Evolutionary conservation across 2,329 filamentous ascomycete species (phyloP).

Genomic region (Aspergillus persii): DNA sequence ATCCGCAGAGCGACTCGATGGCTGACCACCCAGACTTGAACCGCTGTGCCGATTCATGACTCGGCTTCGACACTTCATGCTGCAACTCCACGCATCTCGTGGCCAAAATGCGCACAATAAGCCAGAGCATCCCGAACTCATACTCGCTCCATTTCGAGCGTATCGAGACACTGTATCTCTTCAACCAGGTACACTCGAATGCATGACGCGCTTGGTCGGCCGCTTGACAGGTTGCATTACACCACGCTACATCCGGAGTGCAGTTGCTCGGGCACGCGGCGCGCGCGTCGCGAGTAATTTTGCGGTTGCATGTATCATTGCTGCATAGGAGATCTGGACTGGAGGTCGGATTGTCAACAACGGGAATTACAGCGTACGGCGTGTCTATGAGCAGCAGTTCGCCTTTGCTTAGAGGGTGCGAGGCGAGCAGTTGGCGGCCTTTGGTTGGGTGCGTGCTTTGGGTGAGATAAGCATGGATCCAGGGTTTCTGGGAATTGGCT

Average conservation of each 20-base stretch:
- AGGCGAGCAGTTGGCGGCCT: slow-evolving; percentile 31
- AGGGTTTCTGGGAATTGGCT: slow-evolving; percentile 8
- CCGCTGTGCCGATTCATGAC: background rate
- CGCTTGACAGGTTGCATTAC: slow-evolving; percentile 20
- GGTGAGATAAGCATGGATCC: slow-evolving; percentile 30
- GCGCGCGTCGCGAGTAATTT: slow-evolving; percentile 2
- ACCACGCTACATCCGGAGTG: slow-evolving; percentile 29
- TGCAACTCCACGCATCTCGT: slow-evolving; percentile 17
- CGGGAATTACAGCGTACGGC: slow-evolving; percentile 33
- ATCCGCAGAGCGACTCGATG: slow-evolving; percentile 29
- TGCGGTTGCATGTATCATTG: slow-evolving; percentile 28
- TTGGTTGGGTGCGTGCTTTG: slow-evolving; percentile 28
- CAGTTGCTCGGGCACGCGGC: slow-evolving; percentile 24
- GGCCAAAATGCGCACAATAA: slow-evolving; percentile 32
- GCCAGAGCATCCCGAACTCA: slow-evolving; percentile 34
- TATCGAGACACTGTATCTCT: slow-evolving; percentile 22
- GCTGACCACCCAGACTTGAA: slow-evolving; percentile 24
- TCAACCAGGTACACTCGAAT: slow-evolving; percentile 33
- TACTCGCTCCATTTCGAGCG: slow-evolving; percentile 31
- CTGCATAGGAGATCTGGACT: slow-evolving; percentile 30
- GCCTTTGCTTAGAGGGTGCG: slow-evolving; percentile 23
- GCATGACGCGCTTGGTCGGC: slow-evolving; percentile 25
- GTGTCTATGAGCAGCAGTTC: slow-evolving; percentile 28
- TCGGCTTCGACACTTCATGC: background rate
- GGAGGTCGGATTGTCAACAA: slow-evolving; percentile 24